A percentile compares a stretch with the other conserved stretches of the same genome.
These are phyloP conservation scores for Saccharomycopsis synnaedendra DNA, from an alignment of 805 yeast species.

Conservation along the genomic window DNA sequence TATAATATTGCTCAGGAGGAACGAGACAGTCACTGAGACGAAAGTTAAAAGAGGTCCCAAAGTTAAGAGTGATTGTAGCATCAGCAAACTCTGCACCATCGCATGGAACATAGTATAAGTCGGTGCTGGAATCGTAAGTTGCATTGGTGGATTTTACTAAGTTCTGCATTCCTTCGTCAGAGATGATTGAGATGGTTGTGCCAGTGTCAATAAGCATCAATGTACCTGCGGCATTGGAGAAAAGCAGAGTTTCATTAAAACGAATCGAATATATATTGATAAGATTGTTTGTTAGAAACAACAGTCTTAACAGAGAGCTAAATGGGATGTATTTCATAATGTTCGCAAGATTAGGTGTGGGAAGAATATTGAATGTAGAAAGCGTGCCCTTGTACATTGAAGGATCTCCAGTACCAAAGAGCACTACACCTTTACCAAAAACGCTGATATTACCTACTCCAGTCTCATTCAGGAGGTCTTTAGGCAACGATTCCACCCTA, in stretches of 20 bases:
- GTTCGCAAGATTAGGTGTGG: neutral
- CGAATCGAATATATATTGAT: neutral
- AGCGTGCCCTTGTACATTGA: too few relatives aligned
- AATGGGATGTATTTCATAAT: neutral
- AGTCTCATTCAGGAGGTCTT: too few relatives aligned
- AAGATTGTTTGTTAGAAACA: neutral
- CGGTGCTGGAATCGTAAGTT: neutral
- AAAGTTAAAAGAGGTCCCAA: too few relatives aligned
- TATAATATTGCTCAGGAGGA: too few relatives aligned
- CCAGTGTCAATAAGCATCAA: conserved; percentile 1
- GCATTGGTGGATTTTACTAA: neutral
- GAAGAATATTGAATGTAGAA: neutral
- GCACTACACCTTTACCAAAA: too few relatives aligned
- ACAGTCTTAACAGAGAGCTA: neutral
- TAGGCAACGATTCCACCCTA: too few relatives aligned
- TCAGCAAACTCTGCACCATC: neutral
- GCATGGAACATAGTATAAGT: conserved; percentile 3
- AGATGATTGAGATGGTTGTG: neutral
- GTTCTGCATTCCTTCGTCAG: neutral
- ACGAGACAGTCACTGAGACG: too few relatives aligned
- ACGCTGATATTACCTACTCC: too few relatives aligned
- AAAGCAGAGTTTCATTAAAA: neutral
- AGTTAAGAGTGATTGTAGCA: too few relatives aligned
- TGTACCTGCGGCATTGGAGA: neutral
- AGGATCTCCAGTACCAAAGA: too few relatives aligned